phyloP scores from a whole-genome alignment of 2,329 filamentous ascomycete species.

The Hymenotorrendiella dingleyae region DNA sequence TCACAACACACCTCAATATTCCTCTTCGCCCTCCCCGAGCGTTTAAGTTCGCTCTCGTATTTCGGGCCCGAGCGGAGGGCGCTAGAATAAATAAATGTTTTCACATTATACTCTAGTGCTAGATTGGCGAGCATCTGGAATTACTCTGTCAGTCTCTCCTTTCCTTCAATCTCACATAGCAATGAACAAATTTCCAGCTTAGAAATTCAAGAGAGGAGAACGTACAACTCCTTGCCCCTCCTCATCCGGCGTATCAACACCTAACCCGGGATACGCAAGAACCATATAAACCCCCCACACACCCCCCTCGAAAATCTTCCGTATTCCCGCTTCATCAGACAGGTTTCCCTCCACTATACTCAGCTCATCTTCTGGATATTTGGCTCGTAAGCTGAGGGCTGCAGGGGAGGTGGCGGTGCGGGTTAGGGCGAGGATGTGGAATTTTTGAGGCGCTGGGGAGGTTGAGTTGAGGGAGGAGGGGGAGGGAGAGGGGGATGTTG shows the following conservation, averaged over 20 bases:
- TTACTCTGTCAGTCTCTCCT: neutral
- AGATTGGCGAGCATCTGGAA: slow-evolving; percentile 15
- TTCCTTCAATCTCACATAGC: neutral
- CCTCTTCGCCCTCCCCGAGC: slow-evolving; percentile 46
- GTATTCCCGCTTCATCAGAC: slow-evolving; percentile 38
- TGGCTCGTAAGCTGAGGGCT: slow-evolving; percentile 36
- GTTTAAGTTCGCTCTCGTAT: slow-evolving; percentile 40
- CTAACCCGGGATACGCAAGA: slow-evolving; percentile 17
- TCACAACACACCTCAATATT: slow-evolving; percentile 41
- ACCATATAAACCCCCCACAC: slow-evolving; percentile 47
- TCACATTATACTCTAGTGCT: slow-evolving; percentile 32
- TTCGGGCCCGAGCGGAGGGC: slow-evolving; percentile 52
- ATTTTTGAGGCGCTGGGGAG: neutral
- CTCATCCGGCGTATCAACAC: slow-evolving; percentile 36
- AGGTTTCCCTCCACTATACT: slow-evolving; percentile 50
- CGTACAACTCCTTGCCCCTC: slow-evolving; percentile 42
- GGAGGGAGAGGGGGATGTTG: too few relatives aligned
- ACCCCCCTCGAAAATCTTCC: slow-evolving; percentile 32
- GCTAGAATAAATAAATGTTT: slow-evolving; percentile 56
- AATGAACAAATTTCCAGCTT: neutral
- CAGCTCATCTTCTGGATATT: slow-evolving; percentile 22
- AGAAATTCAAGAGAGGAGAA: too few relatives aligned
- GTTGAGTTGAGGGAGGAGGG: too few relatives aligned
- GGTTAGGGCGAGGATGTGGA: slow-evolving; percentile 47
- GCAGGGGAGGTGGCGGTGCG: slow-evolving; percentile 38